Conservation (phyloP, 1,284 basidiomycete species). For the Irpex lacteus region DNA sequence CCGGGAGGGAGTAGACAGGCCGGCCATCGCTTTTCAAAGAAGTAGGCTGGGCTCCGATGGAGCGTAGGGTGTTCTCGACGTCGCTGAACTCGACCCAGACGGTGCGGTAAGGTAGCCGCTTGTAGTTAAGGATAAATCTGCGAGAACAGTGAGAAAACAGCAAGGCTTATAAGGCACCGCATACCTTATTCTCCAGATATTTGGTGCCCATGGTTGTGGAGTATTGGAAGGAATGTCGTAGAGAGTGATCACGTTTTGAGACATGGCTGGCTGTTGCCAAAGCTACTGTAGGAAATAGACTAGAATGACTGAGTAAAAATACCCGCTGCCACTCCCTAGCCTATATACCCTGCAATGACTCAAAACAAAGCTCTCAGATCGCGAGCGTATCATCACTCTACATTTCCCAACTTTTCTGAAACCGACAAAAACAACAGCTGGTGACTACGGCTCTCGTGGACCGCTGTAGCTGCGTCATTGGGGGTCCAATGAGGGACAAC, state of each 20-base stretch:
- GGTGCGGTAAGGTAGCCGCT: conserved; percentile 64
- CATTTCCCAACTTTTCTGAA: not conserved
- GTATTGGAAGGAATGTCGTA: conserved; percentile 62
- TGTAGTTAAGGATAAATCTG: conserved; percentile 72
- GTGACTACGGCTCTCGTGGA: not conserved
- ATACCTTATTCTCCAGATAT: conserved; percentile 59
- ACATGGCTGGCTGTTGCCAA: conserved; percentile 19
- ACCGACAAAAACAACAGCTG: not conserved
- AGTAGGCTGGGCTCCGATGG: conserved; percentile 58
- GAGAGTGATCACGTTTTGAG: conserved; percentile 53
- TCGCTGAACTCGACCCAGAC: conserved; percentile 68
- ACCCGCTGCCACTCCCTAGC: not conserved
- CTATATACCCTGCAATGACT: not conserved
- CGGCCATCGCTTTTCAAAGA: conserved; percentile 51
- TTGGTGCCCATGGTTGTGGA: conserved; percentile 68
- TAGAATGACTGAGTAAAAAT: not conserved
- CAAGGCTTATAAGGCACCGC: not conserved
- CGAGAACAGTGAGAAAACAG: conserved; percentile 8
- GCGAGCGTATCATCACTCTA: not conserved
- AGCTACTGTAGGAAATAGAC: not conserved
- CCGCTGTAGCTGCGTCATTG: not conserved
- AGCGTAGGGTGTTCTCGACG: conserved; percentile 55
- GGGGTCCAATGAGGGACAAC: not conserved
- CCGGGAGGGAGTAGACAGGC: conserved; percentile 64
- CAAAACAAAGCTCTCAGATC: not conserved